Evolutionary conservation across 257 asterid genomes (phyloP).

Genomic region (Nyctanthes arbortristis): DNA sequence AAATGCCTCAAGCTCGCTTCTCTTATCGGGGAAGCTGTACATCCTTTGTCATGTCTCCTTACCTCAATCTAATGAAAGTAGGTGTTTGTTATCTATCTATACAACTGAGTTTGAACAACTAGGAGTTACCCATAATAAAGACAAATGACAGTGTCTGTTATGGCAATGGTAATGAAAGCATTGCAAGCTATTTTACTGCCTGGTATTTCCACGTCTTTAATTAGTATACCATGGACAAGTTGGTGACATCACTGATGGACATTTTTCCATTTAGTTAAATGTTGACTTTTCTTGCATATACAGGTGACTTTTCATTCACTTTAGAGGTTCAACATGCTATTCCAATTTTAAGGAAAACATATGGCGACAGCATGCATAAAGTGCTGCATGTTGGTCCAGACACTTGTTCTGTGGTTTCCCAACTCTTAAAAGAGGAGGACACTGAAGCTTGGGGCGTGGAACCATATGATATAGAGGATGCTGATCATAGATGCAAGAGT

Average conservation of each 20-base stretch:
- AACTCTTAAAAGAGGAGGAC: slow-evolving; percentile 38
- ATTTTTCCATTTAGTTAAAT: background rate
- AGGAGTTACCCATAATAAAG: background rate
- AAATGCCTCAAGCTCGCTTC: background rate
- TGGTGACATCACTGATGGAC: background rate
- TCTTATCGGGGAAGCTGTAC: background rate
- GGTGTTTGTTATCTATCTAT: background rate
- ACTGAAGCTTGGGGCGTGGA: slow-evolving; percentile 58
- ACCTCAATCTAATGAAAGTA: background rate
- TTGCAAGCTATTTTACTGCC: background rate
- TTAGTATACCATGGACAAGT: slow-evolving; percentile 1
- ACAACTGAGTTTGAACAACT: background rate
- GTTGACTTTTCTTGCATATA: slow-evolving; percentile 14
- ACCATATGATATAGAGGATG: slow-evolving; percentile 54
- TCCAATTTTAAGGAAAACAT: slow-evolving; percentile 46
- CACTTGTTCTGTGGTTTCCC: slow-evolving; percentile 49
- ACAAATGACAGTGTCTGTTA: background rate
- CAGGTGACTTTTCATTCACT: slow-evolving; percentile 54
- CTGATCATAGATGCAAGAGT: slow-evolving; percentile 38
- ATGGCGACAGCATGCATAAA: slow-evolving; percentile 53
- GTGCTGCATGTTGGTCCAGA: slow-evolving; percentile 62
- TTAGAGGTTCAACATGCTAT: slow-evolving; percentile 43
- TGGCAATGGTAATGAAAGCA: background rate
- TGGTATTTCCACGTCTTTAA: background rate
- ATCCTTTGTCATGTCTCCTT: background rate